Evolutionary conservation across 2,329 filamentous ascomycete species (phyloP).

Genomic region (Calcarisporium arbuscula): DNA sequence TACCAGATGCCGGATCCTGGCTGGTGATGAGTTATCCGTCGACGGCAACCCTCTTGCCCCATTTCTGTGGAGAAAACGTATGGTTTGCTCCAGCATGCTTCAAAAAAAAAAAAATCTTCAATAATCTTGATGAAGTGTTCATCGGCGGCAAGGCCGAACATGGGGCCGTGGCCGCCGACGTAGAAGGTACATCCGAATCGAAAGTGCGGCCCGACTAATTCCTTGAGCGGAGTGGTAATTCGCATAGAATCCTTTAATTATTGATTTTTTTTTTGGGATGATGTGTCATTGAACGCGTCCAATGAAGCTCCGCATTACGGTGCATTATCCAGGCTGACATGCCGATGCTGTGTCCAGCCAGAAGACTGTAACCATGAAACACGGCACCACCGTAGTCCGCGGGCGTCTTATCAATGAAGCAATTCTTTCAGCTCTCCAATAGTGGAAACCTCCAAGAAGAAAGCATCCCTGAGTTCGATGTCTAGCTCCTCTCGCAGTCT

Average conservation of each 20-base stretch:
- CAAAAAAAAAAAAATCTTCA: conserved; percentile 45
- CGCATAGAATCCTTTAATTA: no score
- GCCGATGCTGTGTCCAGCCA: no score
- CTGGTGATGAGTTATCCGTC: conserved; percentile 43
- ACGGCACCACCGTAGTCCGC: no score
- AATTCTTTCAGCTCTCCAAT: conserved; percentile 7
- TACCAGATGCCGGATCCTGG: conserved; percentile 42
- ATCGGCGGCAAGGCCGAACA: conserved; percentile 55
- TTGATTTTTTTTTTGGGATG: no score
- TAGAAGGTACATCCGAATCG: conserved; percentile 27
- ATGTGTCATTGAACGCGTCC: no score
- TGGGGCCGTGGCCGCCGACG: conserved; percentile 47
- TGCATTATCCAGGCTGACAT: no score
- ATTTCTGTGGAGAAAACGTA: conserved; percentile 42
- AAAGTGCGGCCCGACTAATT: conserved; percentile 1
- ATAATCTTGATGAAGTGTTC: conserved; percentile 45
- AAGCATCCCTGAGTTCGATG: conserved; percentile 2
- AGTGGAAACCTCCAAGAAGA: conserved; percentile 10
- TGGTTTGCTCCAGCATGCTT: conserved; percentile 41
- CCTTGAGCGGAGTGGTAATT: conserved; percentile 1
- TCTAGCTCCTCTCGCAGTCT: conserved; percentile 10
- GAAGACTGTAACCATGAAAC: no score
- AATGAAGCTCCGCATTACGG: no score
- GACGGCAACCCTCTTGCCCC: conserved; percentile 35
- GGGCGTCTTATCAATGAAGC: no score